Conservation (phyloP, 768 basidiomycete genomes). For the Clitopilus passeckerianus region DNA sequence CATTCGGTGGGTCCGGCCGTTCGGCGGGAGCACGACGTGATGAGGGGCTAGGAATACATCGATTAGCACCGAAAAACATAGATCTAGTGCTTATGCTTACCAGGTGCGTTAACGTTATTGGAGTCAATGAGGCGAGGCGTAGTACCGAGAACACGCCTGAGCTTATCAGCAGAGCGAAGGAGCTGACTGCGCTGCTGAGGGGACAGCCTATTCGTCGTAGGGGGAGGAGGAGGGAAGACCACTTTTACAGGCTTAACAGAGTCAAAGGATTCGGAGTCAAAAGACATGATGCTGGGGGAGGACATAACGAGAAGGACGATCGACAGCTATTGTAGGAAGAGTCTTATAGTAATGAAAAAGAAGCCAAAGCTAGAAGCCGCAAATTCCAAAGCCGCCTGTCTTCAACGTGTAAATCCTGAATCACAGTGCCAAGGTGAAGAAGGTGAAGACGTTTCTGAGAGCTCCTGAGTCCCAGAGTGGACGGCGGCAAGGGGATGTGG, state of each 20-base stretch:
- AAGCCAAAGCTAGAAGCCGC: background rate
- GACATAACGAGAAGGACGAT: constrained; percentile 9
- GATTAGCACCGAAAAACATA: background rate
- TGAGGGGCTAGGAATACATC: background rate
- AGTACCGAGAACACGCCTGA: constrained; percentile 52
- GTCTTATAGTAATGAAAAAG: background rate
- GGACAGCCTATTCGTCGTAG: constrained; percentile 53
- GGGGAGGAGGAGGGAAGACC: constrained; percentile 45
- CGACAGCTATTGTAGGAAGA: background rate
- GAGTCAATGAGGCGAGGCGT: constrained; percentile 54
- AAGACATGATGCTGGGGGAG: constrained; percentile 3
- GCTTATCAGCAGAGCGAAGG: constrained; percentile 53
- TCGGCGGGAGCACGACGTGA: background rate
- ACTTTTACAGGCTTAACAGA: constrained; percentile 17
- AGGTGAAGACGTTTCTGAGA: background rate
- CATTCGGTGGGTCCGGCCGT: background rate
- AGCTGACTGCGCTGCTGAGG: constrained; percentile 49
- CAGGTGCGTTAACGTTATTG: constrained; percentile 3
- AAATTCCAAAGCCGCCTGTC: background rate
- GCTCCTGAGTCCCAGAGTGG: constrained; percentile 5
- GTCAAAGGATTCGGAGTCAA: background rate
- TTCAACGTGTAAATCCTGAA: background rate
- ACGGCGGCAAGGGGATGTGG: background rate
- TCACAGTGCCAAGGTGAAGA: background rate
- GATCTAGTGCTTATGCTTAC: constrained; percentile 10